Percentiles rank a stretch among this genome's conserved stretches.
phyloP scores from a whole-genome alignment of 768 basidiomycete species.

The Tylopilus cervinicoccineus region DNA sequence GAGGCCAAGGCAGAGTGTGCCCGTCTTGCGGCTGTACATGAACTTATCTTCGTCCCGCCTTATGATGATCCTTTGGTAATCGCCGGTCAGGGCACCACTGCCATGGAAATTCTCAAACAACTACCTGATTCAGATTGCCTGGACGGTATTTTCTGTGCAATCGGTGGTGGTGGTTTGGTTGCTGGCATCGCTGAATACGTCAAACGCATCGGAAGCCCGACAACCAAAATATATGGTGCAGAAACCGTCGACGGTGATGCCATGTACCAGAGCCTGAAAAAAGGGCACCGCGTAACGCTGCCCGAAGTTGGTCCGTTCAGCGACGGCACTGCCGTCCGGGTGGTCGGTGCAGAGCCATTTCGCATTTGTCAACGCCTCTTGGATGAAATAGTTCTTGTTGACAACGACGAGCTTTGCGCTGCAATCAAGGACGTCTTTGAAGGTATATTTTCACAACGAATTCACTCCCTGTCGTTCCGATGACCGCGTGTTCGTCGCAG shows the following conservation, averaged over 20 bases:
- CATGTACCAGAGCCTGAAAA: conserved; percentile 77
- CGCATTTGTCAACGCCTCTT: conserved; percentile 83
- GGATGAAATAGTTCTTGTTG: conserved; percentile 78
- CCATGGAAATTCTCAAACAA: conserved; percentile 94
- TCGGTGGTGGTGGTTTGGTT: conserved; percentile 92
- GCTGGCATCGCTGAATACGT: conserved; percentile 91
- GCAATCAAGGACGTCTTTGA: conserved; percentile 99
- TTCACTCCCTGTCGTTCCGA: neutral
- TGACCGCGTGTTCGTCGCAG: conserved; percentile 27
- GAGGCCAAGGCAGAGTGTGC: conserved; percentile 94
- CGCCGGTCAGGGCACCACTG: conserved; percentile 94
- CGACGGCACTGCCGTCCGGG: conserved; percentile 95
- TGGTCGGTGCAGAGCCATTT: conserved; percentile 94
- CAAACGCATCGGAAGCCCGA: conserved; percentile 85
- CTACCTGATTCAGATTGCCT: conserved; percentile 67
- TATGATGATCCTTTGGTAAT: conserved; percentile 97
- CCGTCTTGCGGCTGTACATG: conserved; percentile 69
- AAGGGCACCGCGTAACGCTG: conserved; percentile 79
- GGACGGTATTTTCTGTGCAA: conserved; percentile 83
- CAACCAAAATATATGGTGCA: conserved; percentile 79
- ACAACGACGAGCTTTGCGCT: conserved; percentile 97
- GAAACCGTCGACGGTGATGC: conserved; percentile 96
- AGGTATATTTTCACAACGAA: conserved; percentile 44
- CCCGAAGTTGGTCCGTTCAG: conserved; percentile 93
- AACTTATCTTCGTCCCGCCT: conserved; percentile 89